Percentiles rank a stretch among this genome's conserved stretches.
phyloP scores from a whole-genome alignment of 2,329 filamentous ascomycete species.

The Arachnopeziza araneosa region DNA sequence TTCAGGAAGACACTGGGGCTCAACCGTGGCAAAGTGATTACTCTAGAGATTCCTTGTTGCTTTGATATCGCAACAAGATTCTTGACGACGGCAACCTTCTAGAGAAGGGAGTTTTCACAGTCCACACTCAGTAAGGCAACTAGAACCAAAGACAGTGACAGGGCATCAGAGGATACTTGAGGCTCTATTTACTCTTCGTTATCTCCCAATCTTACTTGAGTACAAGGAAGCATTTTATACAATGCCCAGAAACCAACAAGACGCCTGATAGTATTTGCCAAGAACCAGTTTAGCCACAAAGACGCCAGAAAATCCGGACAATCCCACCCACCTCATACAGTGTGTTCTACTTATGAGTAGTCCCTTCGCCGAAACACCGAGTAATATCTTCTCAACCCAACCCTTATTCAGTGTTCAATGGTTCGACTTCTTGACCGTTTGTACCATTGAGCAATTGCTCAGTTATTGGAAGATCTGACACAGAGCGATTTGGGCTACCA shows the following conservation, averaged over 20 bases:
- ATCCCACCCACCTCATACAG: not conserved
- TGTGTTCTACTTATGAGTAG: not conserved
- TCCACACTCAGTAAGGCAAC: no score
- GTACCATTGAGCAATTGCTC: not conserved
- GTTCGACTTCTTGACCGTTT: not conserved
- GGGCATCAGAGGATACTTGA: not conserved
- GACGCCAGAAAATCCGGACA: not conserved
- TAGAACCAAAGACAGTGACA: no score
- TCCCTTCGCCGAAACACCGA: not conserved
- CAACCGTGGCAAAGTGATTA: no score
- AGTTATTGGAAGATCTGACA: not conserved
- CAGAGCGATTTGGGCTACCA: slow-evolving; percentile 18
- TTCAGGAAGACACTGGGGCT: no score
- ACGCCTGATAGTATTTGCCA: not conserved
- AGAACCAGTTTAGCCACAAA: not conserved
- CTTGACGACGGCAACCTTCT: no score
- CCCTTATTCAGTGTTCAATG: not conserved
- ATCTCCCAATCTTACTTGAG: not conserved
- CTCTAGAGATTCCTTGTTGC: no score
- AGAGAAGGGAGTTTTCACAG: no score
- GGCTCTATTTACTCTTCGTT: not conserved
- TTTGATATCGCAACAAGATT: no score
- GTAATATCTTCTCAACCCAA: not conserved
- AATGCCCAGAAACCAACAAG: not conserved
- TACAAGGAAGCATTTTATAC: not conserved